A percentile compares a stretch with the other conserved stretches of the same genome.
phyloP scores from a whole-genome alignment of 2,329 filamentous ascomycete species.

The Epichloe aotearoae region DNA sequence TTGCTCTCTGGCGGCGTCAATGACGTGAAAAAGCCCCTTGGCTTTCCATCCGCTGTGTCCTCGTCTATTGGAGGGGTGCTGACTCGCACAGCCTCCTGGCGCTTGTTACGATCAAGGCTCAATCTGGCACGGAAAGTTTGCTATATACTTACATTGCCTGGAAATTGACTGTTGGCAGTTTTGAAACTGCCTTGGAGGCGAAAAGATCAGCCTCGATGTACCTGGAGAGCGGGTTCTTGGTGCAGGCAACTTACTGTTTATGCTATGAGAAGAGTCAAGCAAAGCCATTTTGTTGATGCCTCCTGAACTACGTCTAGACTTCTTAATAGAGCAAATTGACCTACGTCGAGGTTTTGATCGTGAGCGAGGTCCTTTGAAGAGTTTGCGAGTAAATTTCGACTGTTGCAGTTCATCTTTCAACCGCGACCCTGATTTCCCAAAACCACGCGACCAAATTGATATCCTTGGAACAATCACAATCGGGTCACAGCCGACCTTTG shows the following conservation, averaged over 20 bases:
- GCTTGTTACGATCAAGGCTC: not conserved
- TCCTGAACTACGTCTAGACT: constrained; percentile 8
- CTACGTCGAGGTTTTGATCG: constrained; percentile 22
- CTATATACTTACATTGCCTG: constrained; percentile 19
- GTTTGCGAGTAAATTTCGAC: constrained; percentile 18
- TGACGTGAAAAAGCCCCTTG: constrained; percentile 31
- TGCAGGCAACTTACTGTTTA: not conserved
- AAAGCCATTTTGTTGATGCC: not conserved
- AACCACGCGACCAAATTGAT: constrained; percentile 9
- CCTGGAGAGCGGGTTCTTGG: not conserved
- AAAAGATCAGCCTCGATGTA: not conserved
- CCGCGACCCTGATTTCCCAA: constrained; percentile 14
- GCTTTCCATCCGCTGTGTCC: constrained; percentile 21
- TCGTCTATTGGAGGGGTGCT: constrained; percentile 34
- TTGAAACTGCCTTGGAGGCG: constrained; percentile 6
- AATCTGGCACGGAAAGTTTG: not conserved
- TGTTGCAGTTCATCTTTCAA: constrained; percentile 20
- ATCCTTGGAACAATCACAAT: constrained; percentile 5
- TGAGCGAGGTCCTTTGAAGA: constrained; percentile 30
- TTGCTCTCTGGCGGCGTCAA: constrained; percentile 18
- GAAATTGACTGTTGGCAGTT: constrained; percentile 16
- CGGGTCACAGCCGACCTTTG: not conserved
- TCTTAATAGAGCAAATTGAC: constrained; percentile 26
- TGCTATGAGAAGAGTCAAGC: not conserved
- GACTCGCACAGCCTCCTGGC: constrained; percentile 35